These are phyloP conservation scores for Myotisia sp. DNA, from an alignment of 2,329 filamentous ascomycete species.

Conservation along the genomic window DNA sequence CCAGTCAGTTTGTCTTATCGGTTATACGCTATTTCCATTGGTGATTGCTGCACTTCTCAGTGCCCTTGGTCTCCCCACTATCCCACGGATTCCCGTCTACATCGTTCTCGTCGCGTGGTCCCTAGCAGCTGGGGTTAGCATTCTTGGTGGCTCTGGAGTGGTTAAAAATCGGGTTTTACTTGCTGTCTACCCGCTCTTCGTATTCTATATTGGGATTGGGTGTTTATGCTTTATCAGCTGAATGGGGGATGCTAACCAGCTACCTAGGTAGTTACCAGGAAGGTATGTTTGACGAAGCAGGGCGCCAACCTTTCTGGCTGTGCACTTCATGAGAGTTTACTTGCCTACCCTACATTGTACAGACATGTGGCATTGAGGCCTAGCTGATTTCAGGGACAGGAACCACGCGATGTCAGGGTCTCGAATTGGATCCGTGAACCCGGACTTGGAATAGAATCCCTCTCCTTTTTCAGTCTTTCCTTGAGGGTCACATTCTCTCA, in stretches of 20 bases:
- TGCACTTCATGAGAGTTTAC: too few relatives aligned
- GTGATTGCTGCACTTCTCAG: conserved; percentile 86
- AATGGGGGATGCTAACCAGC: conserved; percentile 11
- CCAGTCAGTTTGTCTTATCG: conserved; percentile 94
- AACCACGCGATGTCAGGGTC: too few relatives aligned
- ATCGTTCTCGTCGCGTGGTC: conserved; percentile 82
- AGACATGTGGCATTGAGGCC: too few relatives aligned
- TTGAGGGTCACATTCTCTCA: too few relatives aligned
- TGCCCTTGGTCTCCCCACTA: conserved; percentile 61
- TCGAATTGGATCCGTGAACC: too few relatives aligned
- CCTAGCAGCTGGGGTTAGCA: conserved; percentile 86
- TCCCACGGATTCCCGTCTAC: conserved; percentile 82
- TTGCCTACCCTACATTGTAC: too few relatives aligned
- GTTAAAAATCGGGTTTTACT: conserved; percentile 88
- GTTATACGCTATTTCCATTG: conserved; percentile 92
- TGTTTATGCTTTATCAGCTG: conserved; percentile 96
- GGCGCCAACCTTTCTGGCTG: too few relatives aligned
- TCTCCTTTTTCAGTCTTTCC: too few relatives aligned
- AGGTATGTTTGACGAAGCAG: too few relatives aligned
- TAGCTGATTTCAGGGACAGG: too few relatives aligned
- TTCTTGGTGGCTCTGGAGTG: conserved; percentile 86
- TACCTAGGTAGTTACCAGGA: too few relatives aligned
- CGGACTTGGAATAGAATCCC: too few relatives aligned
- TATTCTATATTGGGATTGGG: conserved; percentile 86
- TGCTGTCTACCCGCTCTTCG: conserved; percentile 84